phyloP scores from a whole-genome alignment of 2,329 filamentous ascomycete species.

The Raffaelea albimanens region DNA sequence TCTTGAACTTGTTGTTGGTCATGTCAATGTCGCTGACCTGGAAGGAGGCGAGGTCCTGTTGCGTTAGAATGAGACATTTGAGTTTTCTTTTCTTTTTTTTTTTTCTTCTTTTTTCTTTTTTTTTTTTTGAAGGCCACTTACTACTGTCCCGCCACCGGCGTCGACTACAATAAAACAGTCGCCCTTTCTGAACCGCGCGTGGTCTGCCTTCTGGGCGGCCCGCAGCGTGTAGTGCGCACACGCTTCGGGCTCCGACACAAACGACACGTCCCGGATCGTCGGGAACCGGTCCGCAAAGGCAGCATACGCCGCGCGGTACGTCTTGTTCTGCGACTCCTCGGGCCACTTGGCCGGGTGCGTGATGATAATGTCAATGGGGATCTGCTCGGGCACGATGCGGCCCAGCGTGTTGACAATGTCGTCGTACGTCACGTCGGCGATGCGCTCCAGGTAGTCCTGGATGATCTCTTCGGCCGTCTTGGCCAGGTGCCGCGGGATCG shows the following conservation, averaged over 20 bases:
- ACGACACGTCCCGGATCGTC: slow-evolving; percentile 9
- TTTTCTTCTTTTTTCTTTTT: neutral
- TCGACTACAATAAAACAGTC: slow-evolving; percentile 19
- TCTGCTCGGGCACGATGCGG: slow-evolving; percentile 4
- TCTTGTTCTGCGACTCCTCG: slow-evolving; percentile 10
- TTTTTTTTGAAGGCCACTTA: neutral
- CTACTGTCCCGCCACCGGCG: slow-evolving; percentile 18
- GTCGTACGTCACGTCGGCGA: slow-evolving; percentile 8
- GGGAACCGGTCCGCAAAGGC: slow-evolving; percentile 9
- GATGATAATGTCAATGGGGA: slow-evolving; percentile 12
- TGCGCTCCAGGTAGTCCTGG: slow-evolving; percentile 10
- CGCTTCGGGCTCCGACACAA: slow-evolving; percentile 12
- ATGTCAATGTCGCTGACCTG: slow-evolving; percentile 13
- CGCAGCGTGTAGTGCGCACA: slow-evolving; percentile 14
- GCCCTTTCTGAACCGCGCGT: slow-evolving; percentile 11
- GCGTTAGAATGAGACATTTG: neutral
- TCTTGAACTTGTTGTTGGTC: slow-evolving; percentile 14
- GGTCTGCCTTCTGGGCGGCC: slow-evolving; percentile 14
- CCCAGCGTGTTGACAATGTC: slow-evolving; percentile 6
- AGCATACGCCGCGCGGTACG: slow-evolving; percentile 9
- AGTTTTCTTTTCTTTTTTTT: neutral
- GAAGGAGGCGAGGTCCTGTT: slow-evolving; percentile 15
- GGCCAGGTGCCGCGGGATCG: slow-evolving; percentile 8
- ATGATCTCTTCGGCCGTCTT: slow-evolving; percentile 11
- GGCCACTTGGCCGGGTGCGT: slow-evolving; percentile 14